Evolutionary conservation across 192 early-diverging fungal species (phyloP), one percentile per base, ranked within the genome.

Genomic region (Backusella tuberculispora): DNA sequence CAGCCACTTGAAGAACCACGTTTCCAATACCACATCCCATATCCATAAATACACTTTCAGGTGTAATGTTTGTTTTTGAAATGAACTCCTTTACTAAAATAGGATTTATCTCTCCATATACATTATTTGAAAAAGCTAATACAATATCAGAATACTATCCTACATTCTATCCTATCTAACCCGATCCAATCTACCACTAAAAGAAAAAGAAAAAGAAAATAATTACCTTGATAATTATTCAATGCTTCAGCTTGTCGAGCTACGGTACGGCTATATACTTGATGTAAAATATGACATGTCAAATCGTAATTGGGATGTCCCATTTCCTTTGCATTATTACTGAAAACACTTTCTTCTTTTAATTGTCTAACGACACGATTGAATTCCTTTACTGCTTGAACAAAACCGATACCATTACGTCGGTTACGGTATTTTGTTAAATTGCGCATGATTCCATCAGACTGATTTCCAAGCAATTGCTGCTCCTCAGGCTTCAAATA

Each of bases 1-100:
- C 94, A 9, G 95, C 96, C 6, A 98, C 94, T 83, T 99, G 98
- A 37, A 99, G 82, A 8, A 98, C 96, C 5, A 98, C 96, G 84
- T 98, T 98, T 37, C 96, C 98, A 78, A 97, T 95, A 15, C 98
- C 98, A 77, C 93, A 93, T 0, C 94, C 96, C 80, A 99, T 85
- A 79, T 99, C 98, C 45, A 98, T 79, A 89, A 99, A 99, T 12
- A 91, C 86, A 48, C 91, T 89, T 37, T 84, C 84, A 15, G 86
- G 77, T 19, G 80, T 80, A 34, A 99, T 83, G 14, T 83, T 78
- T 3, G 94, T 89, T 69, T 88, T 78, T 64, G 88, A 76, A 72
- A 98, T 96, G 38, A 99, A 85, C 68, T 97, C 93, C 71, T 88
- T 88, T 43, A 97, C 92, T 74, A 99, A 83, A 43, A 86, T 88